A percentile compares a stretch with the other conserved stretches of the same genome.
Conservation (phyloP, 83 land plant genomes). For the Larix sibirica region DNA sequence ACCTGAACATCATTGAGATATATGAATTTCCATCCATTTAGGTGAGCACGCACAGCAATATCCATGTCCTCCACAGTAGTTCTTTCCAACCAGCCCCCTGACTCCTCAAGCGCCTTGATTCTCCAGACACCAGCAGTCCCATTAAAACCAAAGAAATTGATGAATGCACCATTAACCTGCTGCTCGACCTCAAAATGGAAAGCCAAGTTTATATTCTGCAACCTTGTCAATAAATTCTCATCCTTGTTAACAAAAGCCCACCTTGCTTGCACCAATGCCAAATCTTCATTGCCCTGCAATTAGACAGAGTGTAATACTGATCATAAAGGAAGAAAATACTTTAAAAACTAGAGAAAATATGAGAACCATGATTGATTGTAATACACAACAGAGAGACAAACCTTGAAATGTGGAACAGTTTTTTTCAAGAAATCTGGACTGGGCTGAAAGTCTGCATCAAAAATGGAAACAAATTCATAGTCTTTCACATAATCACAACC, state of each 20-base stretch:
- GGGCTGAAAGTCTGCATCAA: conserved; percentile 92
- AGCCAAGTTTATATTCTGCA: conserved; percentile 69
- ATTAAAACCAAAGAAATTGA: conserved; percentile 73
- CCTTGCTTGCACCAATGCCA: conserved; percentile 72
- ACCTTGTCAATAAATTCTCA: conserved; percentile 69
- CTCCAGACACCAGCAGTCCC: conserved; percentile 78
- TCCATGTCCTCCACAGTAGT: conserved; percentile 76
- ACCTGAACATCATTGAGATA: conserved; percentile 75
- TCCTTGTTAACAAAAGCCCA: conserved; percentile 80
- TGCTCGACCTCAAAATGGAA: conserved; percentile 87
- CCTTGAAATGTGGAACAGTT: conserved; percentile 60
- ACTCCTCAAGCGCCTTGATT: conserved; percentile 66
- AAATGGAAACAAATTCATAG: conserved; percentile 83
- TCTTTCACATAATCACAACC: conserved; percentile 70
- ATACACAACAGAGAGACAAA: conserved; percentile 8
- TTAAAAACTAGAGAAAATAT: not conserved
- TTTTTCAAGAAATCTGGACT: conserved; percentile 62
- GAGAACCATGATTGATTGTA: no score
- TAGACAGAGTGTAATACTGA: no score
- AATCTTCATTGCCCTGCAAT: conserved; percentile 61
- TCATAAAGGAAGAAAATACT: not conserved
- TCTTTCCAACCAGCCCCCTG: conserved; percentile 75
- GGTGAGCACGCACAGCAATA: conserved; percentile 67
- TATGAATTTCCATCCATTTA: conserved; percentile 74
- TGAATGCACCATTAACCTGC: conserved; percentile 68